Evolutionary conservation across 106 monocot genomes (phyloP), one percentile per base, ranked within the genome.

Genomic region (Dactylorhiza incarnata): DNA sequence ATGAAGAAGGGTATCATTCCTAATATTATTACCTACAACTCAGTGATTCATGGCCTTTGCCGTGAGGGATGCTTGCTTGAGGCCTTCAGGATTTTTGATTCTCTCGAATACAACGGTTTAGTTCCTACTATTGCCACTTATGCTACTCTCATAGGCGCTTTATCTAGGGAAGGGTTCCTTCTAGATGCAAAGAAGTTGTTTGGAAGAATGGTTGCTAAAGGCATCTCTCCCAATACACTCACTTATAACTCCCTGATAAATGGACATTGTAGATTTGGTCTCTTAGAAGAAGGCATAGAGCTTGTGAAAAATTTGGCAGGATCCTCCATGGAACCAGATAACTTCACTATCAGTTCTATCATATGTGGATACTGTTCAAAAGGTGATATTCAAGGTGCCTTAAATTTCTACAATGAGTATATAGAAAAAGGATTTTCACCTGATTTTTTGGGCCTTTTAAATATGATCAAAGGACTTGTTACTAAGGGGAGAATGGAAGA

Each of bases 401-500:
- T 91, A 52, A 73, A 80, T 25, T 91, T 91, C 75, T 99, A 81
- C 69, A 65, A 11, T 63, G 78, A 83, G 67, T 85, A 78, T 74
- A 86, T 52, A 81, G 78, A 37, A 8, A 83, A 79, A 82, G 87
- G 77, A 25, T 51, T 80, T 62, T 62, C 74, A 73, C 91, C 89
- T 68, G 89, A 91, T 83, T 89, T 94, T 48, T 75, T 90, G 1
- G 97, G 97, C 58, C 94, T 86, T 55, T 50, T 86, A 74, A 71
- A 76, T 76, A 79, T 99, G 67, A 75, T 85, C 50, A 85, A 94
- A 84, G 97, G 94, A 29, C 81, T 99, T 16, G 82, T 74, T 85
- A 46, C 83, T 15, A 99, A 89, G 78, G 93, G 91, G 75, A 94
- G 97, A 83, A 83, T 99, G 88, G 94, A 99, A 79, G 94, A 99